A percentile compares a stretch with the other conserved stretches of the same genome.
These are phyloP conservation scores for Kwoniella mangroviensis DNA, from an alignment of 768 basidiomycete species.

Conservation along the genomic window DNA sequence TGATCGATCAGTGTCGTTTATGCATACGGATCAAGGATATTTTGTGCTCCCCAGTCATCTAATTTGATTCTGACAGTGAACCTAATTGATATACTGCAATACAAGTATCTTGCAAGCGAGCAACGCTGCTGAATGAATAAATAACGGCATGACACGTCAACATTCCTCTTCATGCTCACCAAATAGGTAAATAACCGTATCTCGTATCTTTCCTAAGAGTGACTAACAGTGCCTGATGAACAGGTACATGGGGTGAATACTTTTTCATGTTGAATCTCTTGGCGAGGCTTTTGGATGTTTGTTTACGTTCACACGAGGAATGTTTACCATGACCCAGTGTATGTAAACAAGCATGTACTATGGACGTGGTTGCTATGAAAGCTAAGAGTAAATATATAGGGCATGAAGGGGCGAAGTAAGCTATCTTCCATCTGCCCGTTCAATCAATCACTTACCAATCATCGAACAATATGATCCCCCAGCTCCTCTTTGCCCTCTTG, in stretches of 20 bases:
- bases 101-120: background rate
- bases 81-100: no score
- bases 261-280: conserved; percentile 12
- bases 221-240: background rate
- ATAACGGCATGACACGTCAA: background rate
- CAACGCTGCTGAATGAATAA: background rate
- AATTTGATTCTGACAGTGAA: no score
- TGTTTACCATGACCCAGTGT: no score
- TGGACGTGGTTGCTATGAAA: no score
- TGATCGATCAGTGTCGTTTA: background rate
- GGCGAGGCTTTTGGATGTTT: conserved; percentile 40
- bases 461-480: no score
- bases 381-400: no score
- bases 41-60: no score
- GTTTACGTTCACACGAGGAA: background rate
- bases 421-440: no score
- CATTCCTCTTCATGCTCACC: background rate
- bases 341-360: no score
- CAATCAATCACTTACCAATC: no score
- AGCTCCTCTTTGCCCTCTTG: background rate
- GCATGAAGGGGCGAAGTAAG: no score
- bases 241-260: background rate
- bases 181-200: background rate
- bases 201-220: background rate
- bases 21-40: background rate